These are phyloP conservation scores for Calonectria leucothoes DNA, from an alignment of 2,329 filamentous ascomycete species.

Conservation along the genomic window DNA sequence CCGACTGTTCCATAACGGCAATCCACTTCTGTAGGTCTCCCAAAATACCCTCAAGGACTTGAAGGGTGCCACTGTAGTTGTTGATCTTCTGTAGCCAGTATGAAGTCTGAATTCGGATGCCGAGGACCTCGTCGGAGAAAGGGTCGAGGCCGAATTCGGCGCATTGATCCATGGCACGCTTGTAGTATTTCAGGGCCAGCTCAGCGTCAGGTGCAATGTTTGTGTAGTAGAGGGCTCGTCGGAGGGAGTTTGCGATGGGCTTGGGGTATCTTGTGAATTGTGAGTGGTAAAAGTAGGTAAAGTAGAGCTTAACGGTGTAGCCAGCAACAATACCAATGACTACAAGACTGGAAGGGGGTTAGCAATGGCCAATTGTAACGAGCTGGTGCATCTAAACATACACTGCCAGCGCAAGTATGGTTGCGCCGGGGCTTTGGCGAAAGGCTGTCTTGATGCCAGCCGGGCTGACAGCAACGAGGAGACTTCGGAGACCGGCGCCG, in stretches of 20 bases:
- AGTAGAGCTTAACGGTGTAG: constrained; percentile 57
- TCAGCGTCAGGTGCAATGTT: constrained; percentile 81
- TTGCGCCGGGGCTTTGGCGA: constrained; percentile 46
- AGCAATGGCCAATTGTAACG: background rate
- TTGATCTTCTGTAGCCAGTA: constrained; percentile 83
- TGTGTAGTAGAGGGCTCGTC: constrained; percentile 87
- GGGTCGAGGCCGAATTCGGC: constrained; percentile 83
- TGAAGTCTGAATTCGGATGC: constrained; percentile 86
- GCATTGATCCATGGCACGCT: constrained; percentile 80
- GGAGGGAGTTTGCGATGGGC: constrained; percentile 80
- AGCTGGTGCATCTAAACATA: constrained; percentile 28
- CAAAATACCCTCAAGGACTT: constrained; percentile 82
- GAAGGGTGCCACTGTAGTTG: constrained; percentile 76
- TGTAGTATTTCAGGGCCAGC: constrained; percentile 85
- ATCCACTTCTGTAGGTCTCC: constrained; percentile 75
- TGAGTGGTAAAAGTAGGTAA: constrained; percentile 65
- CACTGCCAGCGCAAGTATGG: constrained; percentile 46
- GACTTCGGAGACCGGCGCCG: constrained; percentile 48
- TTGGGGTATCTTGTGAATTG: constrained; percentile 73
- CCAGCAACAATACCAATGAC: constrained; percentile 44
- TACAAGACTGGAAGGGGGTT: constrained; percentile 39
- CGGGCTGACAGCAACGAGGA: constrained; percentile 48
- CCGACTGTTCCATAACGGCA: constrained; percentile 62
- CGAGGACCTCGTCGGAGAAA: constrained; percentile 90
- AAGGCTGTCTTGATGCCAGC: constrained; percentile 49